These are phyloP conservation scores for Sporothrix dimorphospora DNA, from an alignment of 2,329 filamentous ascomycete genomes.

Conservation along the genomic window DNA sequence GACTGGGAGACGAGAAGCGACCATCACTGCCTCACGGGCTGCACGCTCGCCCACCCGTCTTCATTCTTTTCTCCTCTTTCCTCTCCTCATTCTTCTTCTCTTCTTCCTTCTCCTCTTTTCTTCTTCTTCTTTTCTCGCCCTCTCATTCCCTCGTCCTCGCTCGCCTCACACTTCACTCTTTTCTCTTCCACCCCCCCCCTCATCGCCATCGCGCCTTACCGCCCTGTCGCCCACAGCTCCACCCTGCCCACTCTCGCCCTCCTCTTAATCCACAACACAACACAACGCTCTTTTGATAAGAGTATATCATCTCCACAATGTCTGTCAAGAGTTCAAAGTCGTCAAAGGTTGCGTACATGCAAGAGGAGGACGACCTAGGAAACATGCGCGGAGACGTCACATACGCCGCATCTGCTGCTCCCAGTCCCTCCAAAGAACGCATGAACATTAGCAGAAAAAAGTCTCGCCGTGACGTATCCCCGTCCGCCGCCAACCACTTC, in stretches of 20 bases:
- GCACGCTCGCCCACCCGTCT: constrained; percentile 21
- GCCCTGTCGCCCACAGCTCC: neutral
- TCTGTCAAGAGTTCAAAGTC: constrained; percentile 40
- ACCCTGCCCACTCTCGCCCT: neutral
- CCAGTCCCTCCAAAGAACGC: constrained; percentile 52
- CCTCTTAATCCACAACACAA: neutral
- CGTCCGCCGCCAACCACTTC: constrained; percentile 42
- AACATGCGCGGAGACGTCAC: constrained; percentile 45
- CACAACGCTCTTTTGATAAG: constrained; percentile 2
- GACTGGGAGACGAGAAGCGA: constrained; percentile 10
- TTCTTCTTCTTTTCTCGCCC: constrained; percentile 9
- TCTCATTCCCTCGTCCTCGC: neutral
- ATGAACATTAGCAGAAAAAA: constrained; percentile 57
- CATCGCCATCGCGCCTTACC: constrained; percentile 7
- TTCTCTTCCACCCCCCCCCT: neutral
- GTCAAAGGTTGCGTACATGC: constrained; percentile 49
- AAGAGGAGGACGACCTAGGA: constrained; percentile 56
- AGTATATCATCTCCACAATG: constrained; percentile 44
- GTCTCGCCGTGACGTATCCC: constrained; percentile 45
- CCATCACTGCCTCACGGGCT: constrained; percentile 21
- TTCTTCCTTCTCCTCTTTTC: neutral
- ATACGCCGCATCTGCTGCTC: constrained; percentile 54
- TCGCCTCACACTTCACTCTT: neutral
- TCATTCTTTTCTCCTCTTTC: neutral
- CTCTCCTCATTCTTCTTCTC: neutral